These are phyloP conservation scores for Helotiales sp. DNA, from an alignment of 2,329 filamentous ascomycete genomes.

Conservation along the genomic window DNA sequence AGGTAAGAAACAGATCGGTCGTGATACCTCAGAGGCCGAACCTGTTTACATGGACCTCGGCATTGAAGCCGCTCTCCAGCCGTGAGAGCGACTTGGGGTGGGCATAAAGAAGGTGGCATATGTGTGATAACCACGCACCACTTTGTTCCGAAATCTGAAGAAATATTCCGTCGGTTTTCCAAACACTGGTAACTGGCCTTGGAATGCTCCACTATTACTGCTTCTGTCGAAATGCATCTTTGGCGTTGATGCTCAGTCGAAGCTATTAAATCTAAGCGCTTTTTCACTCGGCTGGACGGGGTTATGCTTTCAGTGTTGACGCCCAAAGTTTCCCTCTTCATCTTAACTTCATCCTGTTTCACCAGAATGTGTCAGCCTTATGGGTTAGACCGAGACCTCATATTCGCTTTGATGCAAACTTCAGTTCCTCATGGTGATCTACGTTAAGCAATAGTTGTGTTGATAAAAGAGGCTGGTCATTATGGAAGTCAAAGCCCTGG, in stretches of 20 bases:
- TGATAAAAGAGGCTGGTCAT: not conserved
- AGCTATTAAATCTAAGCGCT: too few relatives aligned
- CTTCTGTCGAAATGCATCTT: too few relatives aligned
- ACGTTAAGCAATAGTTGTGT: too few relatives aligned
- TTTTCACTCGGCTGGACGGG: not conserved
- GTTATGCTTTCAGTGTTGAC: not conserved
- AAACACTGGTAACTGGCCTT: too few relatives aligned
- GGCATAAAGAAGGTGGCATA: not conserved
- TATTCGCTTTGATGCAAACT: too few relatives aligned
- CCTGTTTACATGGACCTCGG: not conserved
- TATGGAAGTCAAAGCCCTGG: slow-evolving; percentile 50
- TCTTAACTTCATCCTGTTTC: not conserved
- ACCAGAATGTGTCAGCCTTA: slow-evolving; percentile 8
- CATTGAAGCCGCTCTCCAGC: not conserved
- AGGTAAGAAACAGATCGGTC: not conserved
- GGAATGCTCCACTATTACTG: too few relatives aligned
- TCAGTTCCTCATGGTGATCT: too few relatives aligned
- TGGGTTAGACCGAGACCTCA: not conserved
- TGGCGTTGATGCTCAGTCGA: too few relatives aligned
- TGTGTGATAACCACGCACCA: not conserved
- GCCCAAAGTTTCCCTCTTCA: not conserved
- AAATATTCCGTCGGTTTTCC: too few relatives aligned
- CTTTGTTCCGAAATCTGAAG: not conserved
- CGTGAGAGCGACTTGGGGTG: not conserved
- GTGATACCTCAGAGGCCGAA: not conserved